phyloP scores from a whole-genome alignment of 441 rosid genomes.

The Erodium chrysanthum region DNA sequence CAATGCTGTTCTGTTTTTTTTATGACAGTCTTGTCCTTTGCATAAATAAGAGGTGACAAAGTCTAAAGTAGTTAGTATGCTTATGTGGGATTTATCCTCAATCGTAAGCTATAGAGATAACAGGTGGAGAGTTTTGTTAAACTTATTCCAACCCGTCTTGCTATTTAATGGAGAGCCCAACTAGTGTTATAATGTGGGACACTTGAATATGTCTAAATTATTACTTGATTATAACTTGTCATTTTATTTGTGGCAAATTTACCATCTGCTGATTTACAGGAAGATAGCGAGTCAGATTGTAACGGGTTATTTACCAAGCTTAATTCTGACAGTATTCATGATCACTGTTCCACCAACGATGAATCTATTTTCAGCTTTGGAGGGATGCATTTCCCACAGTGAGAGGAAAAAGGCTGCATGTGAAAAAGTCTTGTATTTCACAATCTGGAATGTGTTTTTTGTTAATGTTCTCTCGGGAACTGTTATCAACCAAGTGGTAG shows the following conservation, averaged over 20 bases:
- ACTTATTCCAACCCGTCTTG: too few species aligned
- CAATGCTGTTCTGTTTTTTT: background rate
- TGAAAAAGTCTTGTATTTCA: conserved; percentile 65
- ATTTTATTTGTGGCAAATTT: background rate
- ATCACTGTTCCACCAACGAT: conserved; percentile 77
- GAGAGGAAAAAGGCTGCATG: conserved; percentile 78
- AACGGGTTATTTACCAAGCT: conserved; percentile 94
- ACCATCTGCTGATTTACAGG: conserved; percentile 36
- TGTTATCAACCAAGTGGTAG: conserved; percentile 42
- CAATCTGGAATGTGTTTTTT: conserved; percentile 87
- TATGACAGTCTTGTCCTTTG: conserved; percentile 3
- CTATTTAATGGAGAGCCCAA: too few species aligned
- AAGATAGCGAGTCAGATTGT: conserved; percentile 39
- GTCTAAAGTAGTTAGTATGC: background rate
- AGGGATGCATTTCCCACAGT: conserved; percentile 67
- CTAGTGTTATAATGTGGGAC: too few species aligned
- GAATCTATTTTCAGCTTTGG: conserved; percentile 68
- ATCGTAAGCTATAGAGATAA: background rate
- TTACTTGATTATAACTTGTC: background rate
- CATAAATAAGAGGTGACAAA: conserved; percentile 7
- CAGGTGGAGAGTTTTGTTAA: background rate
- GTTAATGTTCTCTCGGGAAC: conserved; percentile 73
- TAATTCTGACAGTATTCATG: conserved; percentile 50
- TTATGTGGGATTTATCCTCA: background rate
- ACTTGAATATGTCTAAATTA: too few species aligned